Evolutionary conservation across 768 basidiomycete genomes (phyloP).

Genomic region (Russula abietina): DNA sequence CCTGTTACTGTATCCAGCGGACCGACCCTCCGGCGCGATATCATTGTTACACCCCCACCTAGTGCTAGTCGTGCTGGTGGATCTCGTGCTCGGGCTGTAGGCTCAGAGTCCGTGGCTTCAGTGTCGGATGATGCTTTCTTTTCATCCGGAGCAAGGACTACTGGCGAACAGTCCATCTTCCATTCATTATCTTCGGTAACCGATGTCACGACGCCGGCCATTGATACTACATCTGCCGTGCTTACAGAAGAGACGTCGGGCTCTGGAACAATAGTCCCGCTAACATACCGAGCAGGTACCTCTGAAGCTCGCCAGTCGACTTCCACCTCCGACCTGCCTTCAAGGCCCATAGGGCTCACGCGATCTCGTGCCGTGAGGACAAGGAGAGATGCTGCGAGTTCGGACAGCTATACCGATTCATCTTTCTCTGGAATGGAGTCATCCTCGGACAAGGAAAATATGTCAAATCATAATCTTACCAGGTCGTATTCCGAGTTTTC

Average conservation of each 20-base stretch:
- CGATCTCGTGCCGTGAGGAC: slow-evolving; percentile 55
- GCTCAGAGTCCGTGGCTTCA: slow-evolving; percentile 29
- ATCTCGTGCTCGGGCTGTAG: slow-evolving; percentile 28
- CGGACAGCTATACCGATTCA: slow-evolving; percentile 43
- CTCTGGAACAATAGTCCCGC: slow-evolving; percentile 22
- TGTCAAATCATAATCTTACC: slow-evolving; percentile 30
- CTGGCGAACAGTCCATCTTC: slow-evolving; percentile 32
- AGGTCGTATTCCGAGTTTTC: slow-evolving; percentile 28
- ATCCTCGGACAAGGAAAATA: slow-evolving; percentile 55
- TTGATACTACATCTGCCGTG: slow-evolving; percentile 31
- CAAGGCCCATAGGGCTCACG: slow-evolving; percentile 38
- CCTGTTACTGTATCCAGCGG: slow-evolving; percentile 73
- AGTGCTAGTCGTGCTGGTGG: slow-evolving; percentile 31
- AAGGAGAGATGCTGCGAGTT: slow-evolving; percentile 36
- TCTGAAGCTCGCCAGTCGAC: slow-evolving; percentile 29
- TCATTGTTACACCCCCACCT: slow-evolving; percentile 45
- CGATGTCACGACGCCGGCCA: slow-evolving; percentile 28
- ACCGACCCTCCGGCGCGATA: slow-evolving; percentile 38
- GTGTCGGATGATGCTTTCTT: slow-evolving; percentile 45
- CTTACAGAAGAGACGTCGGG: slow-evolving; percentile 37
- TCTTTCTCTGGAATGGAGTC: slow-evolving; percentile 38
- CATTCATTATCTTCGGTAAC: slow-evolving; percentile 35
- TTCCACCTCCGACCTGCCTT: slow-evolving; percentile 45
- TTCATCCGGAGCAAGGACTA: slow-evolving; percentile 36
- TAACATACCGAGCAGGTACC: slow-evolving; percentile 2